Conservation (phyloP, 2,329 filamentous ascomycete species). For the Monilinia laxa region DNA sequence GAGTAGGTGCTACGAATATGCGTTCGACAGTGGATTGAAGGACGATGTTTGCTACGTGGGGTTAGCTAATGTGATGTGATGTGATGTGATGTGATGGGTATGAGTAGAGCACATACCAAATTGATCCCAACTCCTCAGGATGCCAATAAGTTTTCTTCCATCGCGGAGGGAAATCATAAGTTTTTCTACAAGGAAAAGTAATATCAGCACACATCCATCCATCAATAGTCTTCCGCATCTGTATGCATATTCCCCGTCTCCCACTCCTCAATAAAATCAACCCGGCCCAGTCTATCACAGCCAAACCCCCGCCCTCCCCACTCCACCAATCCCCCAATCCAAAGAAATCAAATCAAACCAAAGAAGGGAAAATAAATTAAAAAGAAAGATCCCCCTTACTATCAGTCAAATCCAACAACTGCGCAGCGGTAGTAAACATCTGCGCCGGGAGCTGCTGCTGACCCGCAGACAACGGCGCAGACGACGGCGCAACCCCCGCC, state of each 20-base stretch:
- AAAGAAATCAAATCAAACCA: no score
- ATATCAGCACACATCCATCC: no score
- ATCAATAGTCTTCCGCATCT: no score
- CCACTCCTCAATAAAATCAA: no score
- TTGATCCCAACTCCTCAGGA: constrained; percentile 95
- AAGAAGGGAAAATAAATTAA: no score
- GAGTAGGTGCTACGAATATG: constrained; percentile 60
- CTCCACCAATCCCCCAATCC: no score
- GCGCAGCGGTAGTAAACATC: constrained; percentile 97
- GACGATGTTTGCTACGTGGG: constrained; percentile 76
- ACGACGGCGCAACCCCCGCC: no score
- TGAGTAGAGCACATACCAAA: constrained; percentile 67
- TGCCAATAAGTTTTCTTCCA: constrained; percentile 88
- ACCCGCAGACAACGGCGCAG: no score
- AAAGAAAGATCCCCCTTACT: constrained; percentile 59
- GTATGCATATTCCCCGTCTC: no score
- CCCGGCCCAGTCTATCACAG: no score
- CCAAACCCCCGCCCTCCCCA: no score
- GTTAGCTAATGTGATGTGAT: no score
- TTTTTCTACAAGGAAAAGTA: constrained; percentile 67
- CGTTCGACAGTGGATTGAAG: constrained; percentile 91
- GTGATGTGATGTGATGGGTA: neutral
- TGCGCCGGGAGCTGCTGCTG: constrained; percentile 77
- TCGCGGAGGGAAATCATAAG: constrained; percentile 88
- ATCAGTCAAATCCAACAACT: constrained; percentile 93